Percentiles rank a stretch among this genome's conserved stretches.
Evolutionary conservation across 192 early-diverging fungal species (phyloP).

Genomic region (Rhizophagus sp.): DNA sequence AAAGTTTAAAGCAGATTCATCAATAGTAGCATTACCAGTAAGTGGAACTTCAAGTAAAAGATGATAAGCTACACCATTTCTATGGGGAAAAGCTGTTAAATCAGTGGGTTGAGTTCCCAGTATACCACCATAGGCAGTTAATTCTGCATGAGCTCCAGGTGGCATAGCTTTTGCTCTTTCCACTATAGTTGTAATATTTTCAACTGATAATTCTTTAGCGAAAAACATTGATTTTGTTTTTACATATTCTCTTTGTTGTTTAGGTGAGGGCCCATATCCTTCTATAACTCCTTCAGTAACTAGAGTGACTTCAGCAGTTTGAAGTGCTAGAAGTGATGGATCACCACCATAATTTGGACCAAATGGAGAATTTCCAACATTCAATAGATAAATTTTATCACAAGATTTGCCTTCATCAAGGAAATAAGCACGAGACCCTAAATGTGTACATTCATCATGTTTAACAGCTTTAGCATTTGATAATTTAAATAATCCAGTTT

Average conservation of each 20-base stretch:
- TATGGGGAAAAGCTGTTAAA: constrained; percentile 14
- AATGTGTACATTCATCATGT: background rate
- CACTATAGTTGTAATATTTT: background rate
- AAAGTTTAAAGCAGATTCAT: background rate
- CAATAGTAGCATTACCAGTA: background rate
- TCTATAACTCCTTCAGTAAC: constrained; percentile 5
- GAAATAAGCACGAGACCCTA: constrained; percentile 8
- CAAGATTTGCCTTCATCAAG: background rate
- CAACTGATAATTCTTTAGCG: background rate
- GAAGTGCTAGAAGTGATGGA: background rate
- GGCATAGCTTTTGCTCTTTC: background rate
- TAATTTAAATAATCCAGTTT: background rate
- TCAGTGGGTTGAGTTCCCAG: background rate
- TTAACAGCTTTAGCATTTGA: background rate
- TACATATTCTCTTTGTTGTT: background rate
- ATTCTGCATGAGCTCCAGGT: constrained; percentile 13
- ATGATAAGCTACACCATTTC: background rate
- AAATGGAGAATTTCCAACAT: constrained; percentile 26
- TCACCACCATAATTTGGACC: background rate
- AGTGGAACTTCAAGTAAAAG: background rate
- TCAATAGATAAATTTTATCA: constrained; percentile 2
- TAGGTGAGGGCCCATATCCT: background rate
- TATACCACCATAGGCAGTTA: constrained; percentile 9
- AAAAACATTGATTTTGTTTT: constrained; percentile 29
- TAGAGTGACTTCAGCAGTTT: background rate